phyloP scores from a whole-genome alignment of 2,329 filamentous ascomycete species.

The Trichoderma brevicompactum region DNA sequence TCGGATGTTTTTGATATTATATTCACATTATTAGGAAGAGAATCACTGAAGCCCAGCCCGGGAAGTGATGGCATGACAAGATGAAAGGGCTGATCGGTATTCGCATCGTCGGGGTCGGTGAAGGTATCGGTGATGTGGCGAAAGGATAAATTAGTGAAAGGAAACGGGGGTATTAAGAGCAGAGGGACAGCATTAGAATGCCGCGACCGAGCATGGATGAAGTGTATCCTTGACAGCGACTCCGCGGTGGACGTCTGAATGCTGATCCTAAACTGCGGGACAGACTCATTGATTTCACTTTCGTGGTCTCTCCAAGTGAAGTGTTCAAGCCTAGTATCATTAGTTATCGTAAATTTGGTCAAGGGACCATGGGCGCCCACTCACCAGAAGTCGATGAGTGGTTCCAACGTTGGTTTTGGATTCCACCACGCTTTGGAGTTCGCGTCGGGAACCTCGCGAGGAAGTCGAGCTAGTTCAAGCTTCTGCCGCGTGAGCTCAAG shows the following conservation, averaged over 20 bases:
- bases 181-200: slow-evolving; percentile 62
- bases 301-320: slow-evolving; percentile 69
- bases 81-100: slow-evolving; percentile 60
- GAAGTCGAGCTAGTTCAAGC: slow-evolving; percentile 67
- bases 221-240: slow-evolving; percentile 61
- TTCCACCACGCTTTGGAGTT: slow-evolving; percentile 59
- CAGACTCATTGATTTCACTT: slow-evolving; percentile 56
- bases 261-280: slow-evolving; percentile 68
- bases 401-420: slow-evolving; percentile 65
- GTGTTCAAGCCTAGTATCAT: slow-evolving; percentile 61
- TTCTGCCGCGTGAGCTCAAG: slow-evolving; percentile 70
- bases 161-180: slow-evolving; percentile 68
- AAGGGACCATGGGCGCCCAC: slow-evolving; percentile 29
- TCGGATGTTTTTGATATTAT: slow-evolving; percentile 58
- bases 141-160: slow-evolving; percentile 65
- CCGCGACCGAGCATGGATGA: slow-evolving; percentile 63
- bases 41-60: slow-evolving; percentile 69
- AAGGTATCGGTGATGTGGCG: slow-evolving; percentile 59
- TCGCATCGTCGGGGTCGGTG: slow-evolving; percentile 55
- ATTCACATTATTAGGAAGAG: slow-evolving; percentile 55
- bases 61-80: slow-evolving; percentile 69
- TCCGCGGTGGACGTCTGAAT: slow-evolving; percentile 50
- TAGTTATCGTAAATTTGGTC: not conserved
- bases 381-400: slow-evolving; percentile 68
- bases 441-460: slow-evolving; percentile 58